phyloP scores from a whole-genome alignment of 306 rosid genomes.

The Oemleria cerasiformis region DNA sequence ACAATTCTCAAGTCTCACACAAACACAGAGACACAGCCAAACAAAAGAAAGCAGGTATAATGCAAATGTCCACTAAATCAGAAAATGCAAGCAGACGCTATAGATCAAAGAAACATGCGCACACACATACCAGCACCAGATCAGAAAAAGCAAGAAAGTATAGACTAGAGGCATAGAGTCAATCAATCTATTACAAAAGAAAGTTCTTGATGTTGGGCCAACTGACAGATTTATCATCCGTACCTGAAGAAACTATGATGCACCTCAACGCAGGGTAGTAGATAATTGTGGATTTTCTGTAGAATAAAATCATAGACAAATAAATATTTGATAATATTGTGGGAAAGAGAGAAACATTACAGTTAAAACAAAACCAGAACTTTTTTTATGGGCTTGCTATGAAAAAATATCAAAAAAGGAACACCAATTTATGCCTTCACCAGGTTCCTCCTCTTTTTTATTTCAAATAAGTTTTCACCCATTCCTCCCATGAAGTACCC shows the following conservation, averaged over 20 bases:
- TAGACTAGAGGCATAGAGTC: neutral
- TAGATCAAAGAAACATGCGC: no score
- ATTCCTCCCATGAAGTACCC: neutral
- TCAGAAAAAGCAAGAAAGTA: neutral
- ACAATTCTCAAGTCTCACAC: no score
- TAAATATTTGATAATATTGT: neutral
- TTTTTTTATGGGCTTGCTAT: neutral
- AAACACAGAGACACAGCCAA: neutral
- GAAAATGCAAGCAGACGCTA: no score
- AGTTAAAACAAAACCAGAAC: neutral
- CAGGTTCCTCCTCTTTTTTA: neutral
- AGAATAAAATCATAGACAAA: neutral
- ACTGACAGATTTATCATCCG: neutral
- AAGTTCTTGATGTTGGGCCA: neutral
- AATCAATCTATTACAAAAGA: neutral
- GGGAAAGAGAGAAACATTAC: neutral
- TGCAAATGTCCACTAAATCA: no score
- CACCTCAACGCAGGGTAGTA: neutral
- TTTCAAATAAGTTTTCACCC: neutral
- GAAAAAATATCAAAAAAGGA: neutral
- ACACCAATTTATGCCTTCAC: neutral
- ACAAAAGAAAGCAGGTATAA: neutral
- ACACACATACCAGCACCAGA: neutral
- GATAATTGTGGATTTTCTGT: neutral
- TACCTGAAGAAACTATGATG: neutral